Evolutionary conservation across 2,329 filamentous ascomycete species (phyloP).

Genomic region (Diaporthe sp.): DNA sequence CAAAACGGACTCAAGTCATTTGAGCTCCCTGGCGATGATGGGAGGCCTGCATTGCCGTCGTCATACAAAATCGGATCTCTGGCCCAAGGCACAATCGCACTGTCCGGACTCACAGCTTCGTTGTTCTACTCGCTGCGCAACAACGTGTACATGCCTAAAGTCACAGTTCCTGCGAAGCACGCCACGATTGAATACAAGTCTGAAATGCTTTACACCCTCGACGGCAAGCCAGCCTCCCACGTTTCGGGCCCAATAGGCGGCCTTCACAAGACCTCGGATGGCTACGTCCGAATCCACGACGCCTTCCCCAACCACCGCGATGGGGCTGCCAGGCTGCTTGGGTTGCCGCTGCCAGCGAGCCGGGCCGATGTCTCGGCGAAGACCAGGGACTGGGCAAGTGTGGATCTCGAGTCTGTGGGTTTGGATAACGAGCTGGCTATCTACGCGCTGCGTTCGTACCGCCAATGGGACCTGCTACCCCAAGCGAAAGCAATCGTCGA

Average conservation of each 20-base stretch:
- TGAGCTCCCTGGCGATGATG: not conserved
- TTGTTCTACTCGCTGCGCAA: not conserved
- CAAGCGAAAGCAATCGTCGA: not conserved
- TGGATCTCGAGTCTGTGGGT: not conserved
- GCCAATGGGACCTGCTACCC: not conserved
- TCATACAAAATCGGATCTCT: not conserved
- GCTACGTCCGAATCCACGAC: not conserved
- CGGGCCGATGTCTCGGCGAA: not conserved
- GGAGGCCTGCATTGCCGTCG: not conserved
- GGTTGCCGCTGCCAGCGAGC: not conserved
- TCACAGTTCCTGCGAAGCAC: not conserved
- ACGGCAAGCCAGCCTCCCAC: not conserved
- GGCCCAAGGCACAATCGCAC: not conserved
- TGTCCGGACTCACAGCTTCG: not conserved
- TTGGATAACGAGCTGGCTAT: not conserved
- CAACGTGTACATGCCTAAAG: not conserved
- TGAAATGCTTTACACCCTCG: not conserved
- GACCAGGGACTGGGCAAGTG: not conserved
- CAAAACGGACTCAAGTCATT: not conserved
- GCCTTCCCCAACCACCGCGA: not conserved
- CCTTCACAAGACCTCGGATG: not conserved
- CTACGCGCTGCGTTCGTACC: not conserved
- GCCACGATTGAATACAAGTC: not conserved
- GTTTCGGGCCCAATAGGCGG: not conserved
- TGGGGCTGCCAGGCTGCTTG: not conserved